Evolutionary conservation across 2,329 filamentous ascomycete species (phyloP).

Genomic region (Diaporthe helianthi): DNA sequence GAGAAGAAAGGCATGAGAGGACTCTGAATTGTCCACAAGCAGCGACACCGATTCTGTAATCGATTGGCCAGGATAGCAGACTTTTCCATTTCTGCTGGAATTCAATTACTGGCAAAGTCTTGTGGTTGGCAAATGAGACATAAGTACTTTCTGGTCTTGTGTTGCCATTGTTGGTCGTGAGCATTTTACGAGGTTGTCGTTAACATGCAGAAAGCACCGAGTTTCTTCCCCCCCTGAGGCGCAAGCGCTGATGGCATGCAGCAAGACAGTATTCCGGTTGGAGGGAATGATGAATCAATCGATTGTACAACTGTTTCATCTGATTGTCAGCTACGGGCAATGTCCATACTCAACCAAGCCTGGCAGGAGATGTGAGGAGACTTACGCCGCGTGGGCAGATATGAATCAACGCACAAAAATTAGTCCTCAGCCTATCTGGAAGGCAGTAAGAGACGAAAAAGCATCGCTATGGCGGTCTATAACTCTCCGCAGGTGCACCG

Average conservation of each 20-base stretch:
- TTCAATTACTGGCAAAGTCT: neutral
- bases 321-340: neutral
- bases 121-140: slow-evolving; percentile 14
- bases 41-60: neutral
- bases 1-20: neutral
- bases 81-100: neutral
- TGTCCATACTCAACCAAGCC: neutral
- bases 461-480: slow-evolving; percentile 15
- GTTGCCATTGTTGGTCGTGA: neutral
- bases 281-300: slow-evolving; percentile 25
- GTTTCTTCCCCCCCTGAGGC: slow-evolving; percentile 32
- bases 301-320: slow-evolving; percentile 29
- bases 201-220: slow-evolving; percentile 36
- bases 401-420: neutral
- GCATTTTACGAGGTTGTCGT: slow-evolving; percentile 35
- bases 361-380: neutral
- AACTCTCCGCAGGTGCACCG: neutral
- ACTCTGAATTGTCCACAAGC: neutral
- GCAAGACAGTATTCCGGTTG: slow-evolving; percentile 37
- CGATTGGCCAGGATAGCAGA: neutral
- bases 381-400: slow-evolving; percentile 25
- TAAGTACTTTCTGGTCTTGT: slow-evolving; percentile 28
- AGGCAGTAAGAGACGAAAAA: slow-evolving; percentile 15
- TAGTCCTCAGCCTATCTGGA: slow-evolving; percentile 18
- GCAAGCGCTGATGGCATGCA: slow-evolving; percentile 31